phyloP scores from a whole-genome alignment of 495 filamentous ascomycete species.

The Penicillium taxi region DNA sequence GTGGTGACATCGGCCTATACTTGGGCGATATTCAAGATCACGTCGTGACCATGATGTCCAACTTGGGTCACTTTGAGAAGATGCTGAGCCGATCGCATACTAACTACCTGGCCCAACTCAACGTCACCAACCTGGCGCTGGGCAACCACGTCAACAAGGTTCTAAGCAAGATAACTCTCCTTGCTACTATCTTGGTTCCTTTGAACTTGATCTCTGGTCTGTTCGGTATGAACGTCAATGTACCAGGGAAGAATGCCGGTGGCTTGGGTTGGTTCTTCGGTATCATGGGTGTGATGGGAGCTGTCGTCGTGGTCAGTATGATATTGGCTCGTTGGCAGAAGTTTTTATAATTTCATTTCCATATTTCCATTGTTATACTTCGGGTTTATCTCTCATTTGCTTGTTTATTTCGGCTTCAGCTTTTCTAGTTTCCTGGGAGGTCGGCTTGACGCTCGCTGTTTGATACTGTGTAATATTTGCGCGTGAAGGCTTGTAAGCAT shows the following conservation, averaged over 20 bases:
- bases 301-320: constrained; percentile 50
- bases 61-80: constrained; percentile 91
- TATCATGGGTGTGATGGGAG: constrained; percentile 60
- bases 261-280: constrained; percentile 70
- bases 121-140: constrained; percentile 76
- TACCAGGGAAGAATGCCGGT: constrained; percentile 55
- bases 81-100: constrained; percentile 92
- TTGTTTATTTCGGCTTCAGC: too few relatives aligned
- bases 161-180: constrained; percentile 88
- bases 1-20: constrained; percentile 92
- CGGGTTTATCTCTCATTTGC: not conserved
- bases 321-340: constrained; percentile 40
- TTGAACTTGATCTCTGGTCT: constrained; percentile 91
- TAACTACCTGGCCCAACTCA: constrained; percentile 93
- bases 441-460: too few relatives aligned
- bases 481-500: too few relatives aligned
- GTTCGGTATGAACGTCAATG: constrained; percentile 93
- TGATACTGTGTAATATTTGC: too few relatives aligned
- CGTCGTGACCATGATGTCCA: constrained; percentile 98
- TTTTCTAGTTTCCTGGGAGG: too few relatives aligned
- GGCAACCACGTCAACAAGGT: constrained; percentile 76
- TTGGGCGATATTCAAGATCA: constrained; percentile 97
- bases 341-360: constrained; percentile 23
- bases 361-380: not conserved
- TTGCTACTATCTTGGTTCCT: constrained; percentile 92